Percentiles rank a stretch among this genome's conserved stretches.
phyloP scores from a whole-genome alignment of 257 asterid genomes.

The Parsonsia alboflavescens region DNA sequence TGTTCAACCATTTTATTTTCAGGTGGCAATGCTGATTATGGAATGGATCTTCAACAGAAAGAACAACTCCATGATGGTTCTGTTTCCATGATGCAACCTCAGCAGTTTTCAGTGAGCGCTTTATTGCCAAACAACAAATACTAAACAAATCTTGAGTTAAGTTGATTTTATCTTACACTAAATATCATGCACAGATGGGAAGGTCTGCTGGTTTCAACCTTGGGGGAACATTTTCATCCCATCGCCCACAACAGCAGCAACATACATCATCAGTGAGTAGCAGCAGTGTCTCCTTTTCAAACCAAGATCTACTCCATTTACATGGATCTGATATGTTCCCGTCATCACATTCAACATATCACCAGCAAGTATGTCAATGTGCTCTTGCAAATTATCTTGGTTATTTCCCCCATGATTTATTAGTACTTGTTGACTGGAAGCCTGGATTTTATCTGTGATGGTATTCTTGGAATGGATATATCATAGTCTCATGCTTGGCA shows the following conservation, averaged over 20 bases:
- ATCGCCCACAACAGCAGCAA: conserved; percentile 87
- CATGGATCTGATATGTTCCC: conserved; percentile 90
- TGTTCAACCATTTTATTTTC: conserved; percentile 18
- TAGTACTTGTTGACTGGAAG: conserved; percentile 3
- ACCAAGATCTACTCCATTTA: conserved; percentile 52
- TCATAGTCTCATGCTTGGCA: neutral
- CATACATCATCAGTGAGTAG: conserved; percentile 68
- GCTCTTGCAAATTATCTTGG: conserved; percentile 2
- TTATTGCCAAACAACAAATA: conserved; percentile 10
- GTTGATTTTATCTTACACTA: neutral
- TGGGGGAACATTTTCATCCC: conserved; percentile 83
- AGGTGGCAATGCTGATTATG: conserved; percentile 85
- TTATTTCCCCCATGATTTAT: conserved; percentile 4
- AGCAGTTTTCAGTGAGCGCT: conserved; percentile 74
- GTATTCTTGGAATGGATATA: neutral
- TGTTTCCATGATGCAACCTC: conserved; percentile 91
- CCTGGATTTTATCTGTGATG: neutral
- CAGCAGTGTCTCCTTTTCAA: conserved; percentile 38
- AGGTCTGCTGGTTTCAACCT: conserved; percentile 87
- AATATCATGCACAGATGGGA: conserved; percentile 62
- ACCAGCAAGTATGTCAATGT: conserved; percentile 57
- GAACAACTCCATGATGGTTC: conserved; percentile 77
- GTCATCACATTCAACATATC: conserved; percentile 70
- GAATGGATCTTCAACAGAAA: conserved; percentile 85
- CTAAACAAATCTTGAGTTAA: neutral